Evolutionary conservation across 2,329 filamentous ascomycete species (phyloP).

Genomic region (Pseudogymnoascus sp.): DNA sequence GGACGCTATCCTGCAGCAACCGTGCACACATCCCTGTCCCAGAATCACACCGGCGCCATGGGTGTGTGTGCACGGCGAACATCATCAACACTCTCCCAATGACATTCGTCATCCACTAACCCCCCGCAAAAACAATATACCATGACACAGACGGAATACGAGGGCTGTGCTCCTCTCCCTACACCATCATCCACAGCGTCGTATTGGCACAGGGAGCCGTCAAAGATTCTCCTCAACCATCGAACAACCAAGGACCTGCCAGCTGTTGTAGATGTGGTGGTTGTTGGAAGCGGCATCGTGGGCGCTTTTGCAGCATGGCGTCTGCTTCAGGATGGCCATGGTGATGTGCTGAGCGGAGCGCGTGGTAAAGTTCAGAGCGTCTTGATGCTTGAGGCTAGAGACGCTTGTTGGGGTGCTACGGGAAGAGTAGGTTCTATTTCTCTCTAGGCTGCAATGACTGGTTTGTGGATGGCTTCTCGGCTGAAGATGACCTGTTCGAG

Average conservation of each 20-base stretch:
- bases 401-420: conserved; percentile 77
- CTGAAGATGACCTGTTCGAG: not conserved
- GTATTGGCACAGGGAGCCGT: conserved; percentile 68
- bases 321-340: conserved; percentile 39
- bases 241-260: conserved; percentile 58
- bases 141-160: conserved; percentile 2
- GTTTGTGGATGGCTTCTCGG: not conserved
- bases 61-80: not conserved
- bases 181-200: conserved; percentile 52
- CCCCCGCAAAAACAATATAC: not conserved
- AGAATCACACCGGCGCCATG: not conserved
- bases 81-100: not conserved
- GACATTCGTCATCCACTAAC: not conserved
- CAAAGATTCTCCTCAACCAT: conserved; percentile 55
- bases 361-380: conserved; percentile 36
- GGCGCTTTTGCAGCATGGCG: conserved; percentile 63
- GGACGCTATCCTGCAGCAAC: not conserved
- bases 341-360: conserved; percentile 20
- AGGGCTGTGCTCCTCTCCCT: conserved; percentile 39
- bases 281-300: conserved; percentile 70
- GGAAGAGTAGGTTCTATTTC: conserved; percentile 52
- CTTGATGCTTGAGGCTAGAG: conserved; percentile 67
- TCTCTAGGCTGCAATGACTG: not conserved
- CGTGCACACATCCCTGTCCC: not conserved
- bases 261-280: conserved; percentile 53